Percentiles rank a stretch among this genome's conserved stretches.
These are phyloP conservation scores for Colletotrichum lentis DNA, from an alignment of 2,329 filamentous ascomycete genomes.

Conservation along the genomic window DNA sequence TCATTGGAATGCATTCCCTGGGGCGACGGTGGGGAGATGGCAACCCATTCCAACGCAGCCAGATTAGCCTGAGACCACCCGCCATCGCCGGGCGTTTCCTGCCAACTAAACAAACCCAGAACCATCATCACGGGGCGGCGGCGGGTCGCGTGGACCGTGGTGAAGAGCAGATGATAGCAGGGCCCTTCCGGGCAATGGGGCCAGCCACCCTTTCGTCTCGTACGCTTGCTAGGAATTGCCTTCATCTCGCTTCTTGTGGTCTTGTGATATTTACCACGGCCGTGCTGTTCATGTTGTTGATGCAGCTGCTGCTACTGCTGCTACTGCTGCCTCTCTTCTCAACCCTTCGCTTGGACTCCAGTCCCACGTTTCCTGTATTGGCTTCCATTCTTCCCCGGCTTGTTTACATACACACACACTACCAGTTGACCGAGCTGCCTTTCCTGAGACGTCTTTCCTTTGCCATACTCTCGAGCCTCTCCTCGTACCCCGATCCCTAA, in stretches of 20 bases:
- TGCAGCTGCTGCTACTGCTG: not conserved
- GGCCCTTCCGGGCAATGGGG: not conserved
- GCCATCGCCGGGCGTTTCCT: not conserved
- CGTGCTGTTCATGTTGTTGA: too few species aligned
- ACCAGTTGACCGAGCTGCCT: not conserved
- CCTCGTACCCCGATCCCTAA: not conserved
- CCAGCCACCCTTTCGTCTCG: constrained; percentile 9
- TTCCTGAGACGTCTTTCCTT: too few species aligned
- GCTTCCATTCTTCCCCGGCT: constrained; percentile 13
- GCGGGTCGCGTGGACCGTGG: constrained; percentile 2
- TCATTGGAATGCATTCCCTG: constrained; percentile 32
- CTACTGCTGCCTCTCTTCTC: not conserved
- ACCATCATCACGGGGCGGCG: constrained; percentile 2
- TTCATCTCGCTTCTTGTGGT: not conserved
- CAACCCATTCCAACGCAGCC: constrained; percentile 24
- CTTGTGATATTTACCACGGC: too few species aligned
- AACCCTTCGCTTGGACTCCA: not conserved
- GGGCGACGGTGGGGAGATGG: constrained; percentile 14
- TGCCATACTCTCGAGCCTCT: not conserved
- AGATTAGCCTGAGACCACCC: constrained; percentile 34
- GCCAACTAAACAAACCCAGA: not conserved
- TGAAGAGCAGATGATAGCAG: not conserved
- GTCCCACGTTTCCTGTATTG: not conserved
- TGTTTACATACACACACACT: constrained; percentile 20
- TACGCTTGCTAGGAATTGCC: not conserved